Evolutionary conservation across 2,329 filamentous ascomycete genomes (phyloP).

Genomic region (Rosellinia necatrix): DNA sequence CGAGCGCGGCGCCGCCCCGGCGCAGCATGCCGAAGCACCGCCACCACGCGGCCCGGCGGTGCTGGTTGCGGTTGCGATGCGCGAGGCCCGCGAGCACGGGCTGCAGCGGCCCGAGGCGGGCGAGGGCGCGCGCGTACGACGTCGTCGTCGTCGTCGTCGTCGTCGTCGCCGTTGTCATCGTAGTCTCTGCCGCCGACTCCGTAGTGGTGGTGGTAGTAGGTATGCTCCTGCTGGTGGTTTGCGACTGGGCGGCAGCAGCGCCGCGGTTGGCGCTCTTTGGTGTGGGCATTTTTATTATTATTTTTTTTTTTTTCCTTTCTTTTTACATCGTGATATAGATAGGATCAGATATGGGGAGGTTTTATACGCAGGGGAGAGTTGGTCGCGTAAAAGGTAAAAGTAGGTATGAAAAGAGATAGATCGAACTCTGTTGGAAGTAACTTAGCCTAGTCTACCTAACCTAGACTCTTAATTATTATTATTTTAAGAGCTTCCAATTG

Average conservation of each 20-base stretch:
- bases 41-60: slow-evolving; percentile 83
- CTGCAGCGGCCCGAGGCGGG: slow-evolving; percentile 32
- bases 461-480: too few relatives aligned
- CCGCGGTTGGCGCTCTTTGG: slow-evolving; percentile 19
- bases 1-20: slow-evolving; percentile 64
- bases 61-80: slow-evolving; percentile 90
- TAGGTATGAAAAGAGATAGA: too few relatives aligned
- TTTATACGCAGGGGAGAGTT: too few relatives aligned
- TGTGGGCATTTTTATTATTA: background rate
- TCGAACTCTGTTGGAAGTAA: too few relatives aligned
- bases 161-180: background rate
- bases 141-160: background rate
- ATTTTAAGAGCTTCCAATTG: background rate
- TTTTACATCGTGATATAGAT: too few relatives aligned
- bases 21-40: slow-evolving; percentile 71
- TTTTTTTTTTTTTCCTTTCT: too few relatives aligned
- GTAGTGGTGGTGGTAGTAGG: background rate
- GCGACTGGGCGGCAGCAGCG: too few relatives aligned
- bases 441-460: too few relatives aligned
- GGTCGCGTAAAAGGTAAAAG: too few relatives aligned
- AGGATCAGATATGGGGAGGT: too few relatives aligned
- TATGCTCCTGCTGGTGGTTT: background rate
- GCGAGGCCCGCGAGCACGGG: slow-evolving; percentile 72
- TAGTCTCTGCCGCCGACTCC: background rate
- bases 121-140: slow-evolving; percentile 33